Conservation (phyloP, 2,329 filamentous ascomycete species). For the Ceratocystis diversiconidia region DNA sequence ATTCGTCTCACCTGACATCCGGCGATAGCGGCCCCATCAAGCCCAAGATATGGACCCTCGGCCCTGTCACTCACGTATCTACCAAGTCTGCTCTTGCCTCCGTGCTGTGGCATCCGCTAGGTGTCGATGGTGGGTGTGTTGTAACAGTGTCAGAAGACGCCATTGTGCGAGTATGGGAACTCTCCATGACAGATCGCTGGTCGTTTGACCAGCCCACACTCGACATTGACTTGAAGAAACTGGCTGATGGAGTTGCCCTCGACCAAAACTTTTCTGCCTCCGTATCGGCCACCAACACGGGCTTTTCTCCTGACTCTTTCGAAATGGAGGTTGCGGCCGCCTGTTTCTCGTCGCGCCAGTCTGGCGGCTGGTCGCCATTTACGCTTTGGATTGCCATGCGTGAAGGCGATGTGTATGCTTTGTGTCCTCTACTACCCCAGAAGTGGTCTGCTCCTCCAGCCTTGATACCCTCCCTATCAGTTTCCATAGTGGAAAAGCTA, state of each 20-base stretch:
- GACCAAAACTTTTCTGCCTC: conserved; percentile 76
- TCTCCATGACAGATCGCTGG: conserved; percentile 70
- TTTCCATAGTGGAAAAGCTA: conserved; percentile 65
- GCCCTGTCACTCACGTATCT: conserved; percentile 80
- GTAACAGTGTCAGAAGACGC: conserved; percentile 83
- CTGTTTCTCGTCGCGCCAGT: conserved; percentile 53
- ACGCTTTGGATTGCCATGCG: conserved; percentile 95
- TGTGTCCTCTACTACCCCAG: conserved; percentile 77
- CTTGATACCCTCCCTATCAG: conserved; percentile 66
- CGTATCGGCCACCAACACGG: conserved; percentile 56
- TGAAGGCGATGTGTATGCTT: conserved; percentile 80
- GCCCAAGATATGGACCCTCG: conserved; percentile 79
- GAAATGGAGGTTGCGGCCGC: conserved; percentile 92
- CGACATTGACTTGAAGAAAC: conserved; percentile 75
- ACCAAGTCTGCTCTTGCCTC: conserved; percentile 69
- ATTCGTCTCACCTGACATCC: conserved; percentile 59
- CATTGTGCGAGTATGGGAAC: conserved; percentile 78
- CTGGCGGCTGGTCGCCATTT: conserved; percentile 88
- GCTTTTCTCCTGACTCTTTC: conserved; percentile 75
- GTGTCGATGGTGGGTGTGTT: conserved; percentile 64
- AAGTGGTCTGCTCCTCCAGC: conserved; percentile 70
- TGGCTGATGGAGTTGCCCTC: conserved; percentile 67
- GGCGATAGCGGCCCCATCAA: conserved; percentile 56
- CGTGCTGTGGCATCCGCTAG: conserved; percentile 83
- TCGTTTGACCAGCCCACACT: conserved; percentile 75